phyloP scores from a whole-genome alignment of 2,329 filamentous ascomycete genomes.

The Ampelomyces quisqualis region DNA sequence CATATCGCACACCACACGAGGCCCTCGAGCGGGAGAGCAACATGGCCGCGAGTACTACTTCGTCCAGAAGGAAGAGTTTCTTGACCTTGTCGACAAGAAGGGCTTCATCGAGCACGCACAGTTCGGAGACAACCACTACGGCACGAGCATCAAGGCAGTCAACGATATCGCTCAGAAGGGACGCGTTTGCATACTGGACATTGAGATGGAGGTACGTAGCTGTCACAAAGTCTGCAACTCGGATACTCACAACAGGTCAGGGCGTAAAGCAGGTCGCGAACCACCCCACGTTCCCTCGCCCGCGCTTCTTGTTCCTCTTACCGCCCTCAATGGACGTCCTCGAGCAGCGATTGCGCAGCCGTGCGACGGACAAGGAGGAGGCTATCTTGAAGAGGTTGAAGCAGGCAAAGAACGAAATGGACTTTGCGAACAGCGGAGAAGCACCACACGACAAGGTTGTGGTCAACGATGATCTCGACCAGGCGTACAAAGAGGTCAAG shows the following conservation, averaged over 20 bases:
- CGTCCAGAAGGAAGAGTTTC: slow-evolving; percentile 54
- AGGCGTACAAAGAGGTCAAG: slow-evolving; percentile 53
- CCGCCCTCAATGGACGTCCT: slow-evolving; percentile 75
- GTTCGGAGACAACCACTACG: slow-evolving; percentile 85
- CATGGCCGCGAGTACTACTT: slow-evolving; percentile 80
- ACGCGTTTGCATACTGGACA: slow-evolving; percentile 81
- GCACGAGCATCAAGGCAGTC: slow-evolving; percentile 78
- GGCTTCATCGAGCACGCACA: slow-evolving; percentile 86
- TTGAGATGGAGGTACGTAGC: slow-evolving; percentile 80
- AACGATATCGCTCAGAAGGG: slow-evolving; percentile 70
- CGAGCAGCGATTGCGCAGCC: slow-evolving; percentile 58
- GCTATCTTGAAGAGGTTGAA: slow-evolving; percentile 51
- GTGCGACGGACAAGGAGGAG: slow-evolving; percentile 50
- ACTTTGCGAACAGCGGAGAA: slow-evolving; percentile 41
- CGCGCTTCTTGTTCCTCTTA: slow-evolving; percentile 81
- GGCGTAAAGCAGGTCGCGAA: slow-evolving; percentile 91
- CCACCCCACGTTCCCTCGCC: slow-evolving; percentile 62
- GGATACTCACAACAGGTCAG: slow-evolving; percentile 36
- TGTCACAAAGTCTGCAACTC: neutral
- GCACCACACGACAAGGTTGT: slow-evolving; percentile 56
- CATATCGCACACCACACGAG: slow-evolving; percentile 73
- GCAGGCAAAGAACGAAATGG: slow-evolving; percentile 50
- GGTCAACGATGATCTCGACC: slow-evolving; percentile 55
- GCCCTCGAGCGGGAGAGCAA: slow-evolving; percentile 71
- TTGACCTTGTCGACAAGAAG: slow-evolving; percentile 55